Evolutionary conservation across 768 basidiomycete genomes (phyloP), one percentile per base, ranked within the genome.

Genomic region (Infundibulicybe gibba): DNA sequence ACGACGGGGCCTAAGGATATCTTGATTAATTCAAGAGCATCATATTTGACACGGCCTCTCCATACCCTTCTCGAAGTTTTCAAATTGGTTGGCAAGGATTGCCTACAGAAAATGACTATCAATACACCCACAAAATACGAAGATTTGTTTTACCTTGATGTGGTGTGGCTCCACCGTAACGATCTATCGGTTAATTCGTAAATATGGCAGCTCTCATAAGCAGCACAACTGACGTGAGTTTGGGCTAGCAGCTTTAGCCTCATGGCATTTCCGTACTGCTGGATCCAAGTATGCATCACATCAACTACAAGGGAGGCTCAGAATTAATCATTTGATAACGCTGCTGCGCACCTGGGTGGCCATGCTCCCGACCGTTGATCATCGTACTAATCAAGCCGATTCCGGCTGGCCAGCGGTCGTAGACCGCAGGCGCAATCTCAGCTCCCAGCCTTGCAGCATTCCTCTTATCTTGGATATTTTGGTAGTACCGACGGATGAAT

Each of bases 121-220:
- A 5, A 45, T 2, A 40, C 11, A 39, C n/a, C n/a, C n/a, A n/a
- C n/a, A 11, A 3, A 16, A 30, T 12, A 43, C 20, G 13, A 4
- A 15, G 21, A 9, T 14, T 19, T 16, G 31, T 15, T 14, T 25
- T 44, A 53, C 54, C 45, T 66, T 66, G 45, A 67, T 54, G 45
- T 65, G 54, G 34, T 75, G 74, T 3, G 78, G 78, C 45, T 80
- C 77, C 6, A 54, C 51, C 1, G 76, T 79, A 10, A 77, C 53
- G 43, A 77, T 55, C 74, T 76, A 45, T 17, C 38, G 4, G 14
- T 6, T 11, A 9, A 20, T 38, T 31, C 41, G 32, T 30, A 25
- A 50, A 31, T 30, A n/a, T 40, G 16, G 12, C 5, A 32, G 32
- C n/a, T 37, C n/a, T 21, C 14, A 3, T 11, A 15, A 34, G n/a